Evolutionary conservation across 2,329 filamentous ascomycete genomes (phyloP).

Genomic region (Cercospora brassicicola): DNA sequence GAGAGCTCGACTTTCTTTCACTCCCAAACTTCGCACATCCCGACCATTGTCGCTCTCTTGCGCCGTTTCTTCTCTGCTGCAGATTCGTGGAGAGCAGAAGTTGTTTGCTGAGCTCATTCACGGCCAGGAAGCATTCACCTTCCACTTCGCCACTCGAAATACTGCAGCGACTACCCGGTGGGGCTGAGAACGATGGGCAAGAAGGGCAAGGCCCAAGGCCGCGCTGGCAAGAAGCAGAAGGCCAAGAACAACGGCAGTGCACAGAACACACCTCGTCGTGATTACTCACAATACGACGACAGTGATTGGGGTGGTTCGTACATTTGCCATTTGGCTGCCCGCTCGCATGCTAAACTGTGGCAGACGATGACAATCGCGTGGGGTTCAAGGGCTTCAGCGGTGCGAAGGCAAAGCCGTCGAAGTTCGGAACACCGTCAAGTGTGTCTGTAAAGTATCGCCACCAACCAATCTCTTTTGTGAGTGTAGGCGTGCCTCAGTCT

Average conservation of each 20-base stretch:
- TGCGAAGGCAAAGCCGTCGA: constrained; percentile 19
- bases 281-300: constrained; percentile 16
- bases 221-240: constrained; percentile 33
- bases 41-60: constrained; percentile 22
- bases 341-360: constrained; percentile 13
- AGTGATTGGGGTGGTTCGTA: constrained; percentile 25
- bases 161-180: neutral
- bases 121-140: neutral
- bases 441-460: constrained; percentile 56
- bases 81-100: neutral
- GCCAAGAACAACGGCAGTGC: constrained; percentile 21
- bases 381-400: constrained; percentile 36
- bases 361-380: constrained; percentile 24
- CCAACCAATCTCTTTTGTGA: constrained; percentile 60
- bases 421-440: constrained; percentile 43
- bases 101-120: neutral
- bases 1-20: constrained; percentile 7
- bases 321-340: neutral
- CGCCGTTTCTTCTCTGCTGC: neutral
- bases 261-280: constrained; percentile 14
- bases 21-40: neutral
- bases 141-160: neutral
- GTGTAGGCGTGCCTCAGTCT: constrained; percentile 54
- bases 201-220: constrained; percentile 30
- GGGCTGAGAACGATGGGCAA: constrained; percentile 20